Evolutionary conservation across 2,329 filamentous ascomycete species (phyloP).

Genomic region (Keithomyces neogunnii): DNA sequence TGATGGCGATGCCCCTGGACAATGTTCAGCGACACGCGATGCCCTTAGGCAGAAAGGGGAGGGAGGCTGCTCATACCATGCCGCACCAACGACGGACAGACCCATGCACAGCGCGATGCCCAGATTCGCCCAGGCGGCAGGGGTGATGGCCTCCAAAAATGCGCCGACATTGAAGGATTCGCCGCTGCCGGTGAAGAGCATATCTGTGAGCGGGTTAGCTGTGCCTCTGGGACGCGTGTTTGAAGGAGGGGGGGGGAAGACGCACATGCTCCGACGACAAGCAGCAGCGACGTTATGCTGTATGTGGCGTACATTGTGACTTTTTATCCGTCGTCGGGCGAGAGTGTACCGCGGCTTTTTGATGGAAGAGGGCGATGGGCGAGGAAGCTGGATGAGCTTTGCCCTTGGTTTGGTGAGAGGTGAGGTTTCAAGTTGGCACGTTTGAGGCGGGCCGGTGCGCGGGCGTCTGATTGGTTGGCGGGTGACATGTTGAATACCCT

Average conservation of each 20-base stretch:
- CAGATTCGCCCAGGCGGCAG: conserved; percentile 83
- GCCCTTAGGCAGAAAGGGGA: not conserved
- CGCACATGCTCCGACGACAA: conserved; percentile 73
- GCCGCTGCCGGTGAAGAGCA: conserved; percentile 96
- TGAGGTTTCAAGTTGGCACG: not conserved
- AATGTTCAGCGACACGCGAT: not conserved
- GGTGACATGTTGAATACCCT: not conserved
- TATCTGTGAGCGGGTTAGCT: conserved; percentile 66
- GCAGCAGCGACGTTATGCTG: conserved; percentile 57
- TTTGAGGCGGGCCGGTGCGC: not conserved
- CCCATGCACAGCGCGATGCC: conserved; percentile 94
- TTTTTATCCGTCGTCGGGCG: not conserved
- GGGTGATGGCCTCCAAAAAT: conserved; percentile 89
- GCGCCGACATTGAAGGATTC: conserved; percentile 95
- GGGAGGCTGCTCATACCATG: conserved; percentile 60
- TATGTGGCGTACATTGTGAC: conserved; percentile 63
- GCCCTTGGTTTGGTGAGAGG: not conserved
- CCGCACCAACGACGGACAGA: conserved; percentile 90
- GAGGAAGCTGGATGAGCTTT: not conserved
- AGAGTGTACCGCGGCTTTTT: not conserved
- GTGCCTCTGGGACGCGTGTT: no score
- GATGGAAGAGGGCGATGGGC: not conserved
- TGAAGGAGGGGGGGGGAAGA: conserved; percentile 59
- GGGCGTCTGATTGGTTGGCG: not conserved
- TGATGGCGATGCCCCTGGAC: conserved; percentile 93